Base-by-base conservation (phyloP, 2,329 filamentous ascomycete genomes). In the Stachybotrys echinatus region DNA sequence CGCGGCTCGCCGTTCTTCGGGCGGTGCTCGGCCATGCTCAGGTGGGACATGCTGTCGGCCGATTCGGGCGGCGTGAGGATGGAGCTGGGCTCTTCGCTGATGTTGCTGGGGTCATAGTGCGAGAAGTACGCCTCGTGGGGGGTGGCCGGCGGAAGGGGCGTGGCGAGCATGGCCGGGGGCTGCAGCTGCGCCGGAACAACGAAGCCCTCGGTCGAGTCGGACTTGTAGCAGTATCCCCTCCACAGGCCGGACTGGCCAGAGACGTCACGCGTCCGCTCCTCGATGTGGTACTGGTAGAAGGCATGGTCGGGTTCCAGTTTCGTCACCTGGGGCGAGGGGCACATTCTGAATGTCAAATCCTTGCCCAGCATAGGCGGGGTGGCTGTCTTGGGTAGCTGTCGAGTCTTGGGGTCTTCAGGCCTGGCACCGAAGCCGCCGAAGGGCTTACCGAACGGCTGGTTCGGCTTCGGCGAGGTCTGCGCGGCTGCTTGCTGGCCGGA, bases 291-390 rank as follows among this genome's bases (percentile, higher is more conserved):
- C 44, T 73, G 68, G 65, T 75, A 68, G 68, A 77, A 82, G 57
- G 72, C 80, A 61, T 90, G 87, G 50, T 88, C 85, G 1, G 88
- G 84, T 62, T 95, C 90, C 60, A 95, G 87, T 60, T 89, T 85
- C 17, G 91, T 95, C 49, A 85, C 81, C 65, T 92, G 86, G 6
- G 92, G 92, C 22, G 92, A 96, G 10, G 80, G 77, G 64, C 90
- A 96, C 64, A 80, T 81, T 31, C 90, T 88, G 65, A 96, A 95
- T 22, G 77, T 74, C 49, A 97, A 79, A 57, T 95, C 88, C 50
- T 76, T 73, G 50, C 92, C 92, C 12, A 96, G 81, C 91, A 97
- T 95, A 10, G 92, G 92, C 39, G 92, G 92, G 52, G 83, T 84
- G 59, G 77, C 73, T 20, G 73, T 74, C 55, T 78, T 69, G 51